Evolutionary conservation across 805 yeast species (phyloP), one percentile per base, ranked within the genome.

Genomic region (Cyberlindnera saturnus): DNA sequence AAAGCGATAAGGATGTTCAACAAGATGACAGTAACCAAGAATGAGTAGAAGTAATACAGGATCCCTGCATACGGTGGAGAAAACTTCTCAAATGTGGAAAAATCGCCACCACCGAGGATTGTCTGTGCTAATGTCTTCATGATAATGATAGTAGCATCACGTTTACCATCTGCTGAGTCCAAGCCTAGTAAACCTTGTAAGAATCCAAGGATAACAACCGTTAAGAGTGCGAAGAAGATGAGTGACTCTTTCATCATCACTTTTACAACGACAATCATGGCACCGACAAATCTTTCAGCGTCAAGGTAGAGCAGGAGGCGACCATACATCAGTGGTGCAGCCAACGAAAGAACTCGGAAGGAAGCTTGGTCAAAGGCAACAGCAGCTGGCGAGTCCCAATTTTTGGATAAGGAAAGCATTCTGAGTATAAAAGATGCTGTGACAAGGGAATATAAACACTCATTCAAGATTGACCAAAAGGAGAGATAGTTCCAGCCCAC

Each of bases 1-100:
- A 88, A 73, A 6, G 96, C 96, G 69, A 88, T 75, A 56, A 88
- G 71, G 59, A 88, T 82, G 66, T 88, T 88, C 69, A 88, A 74
- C 65, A 88, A 70, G 44, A 88, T 80, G 38, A 83, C 85, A 11
- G 82, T 66, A 38, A 87, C 81, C 40, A 85, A 73, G 60, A 88
- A 88, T 4, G 86, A 77, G 71, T 85, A 88, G 40, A 76, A 64
- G 69, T 86, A 87, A 61, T 84, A 88, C 41, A 88, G 67, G 4
- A 87, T 65, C n/a, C 79, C 76, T 0, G 95, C 95, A 61, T 85
- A 88, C 6, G 96, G 96, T 15, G 87, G 86, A 0, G 87, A 89
- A 60, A 88, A 82, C 41, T 75, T 67, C 33, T 77, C 79, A 53
- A 86, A 81, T 39, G 82, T 80, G 29, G 70, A 75, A 56, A 86